These are phyloP conservation scores for Isatis lusitanica DNA, from an alignment of 441 rosid genomes.

Conservation along the genomic window DNA sequence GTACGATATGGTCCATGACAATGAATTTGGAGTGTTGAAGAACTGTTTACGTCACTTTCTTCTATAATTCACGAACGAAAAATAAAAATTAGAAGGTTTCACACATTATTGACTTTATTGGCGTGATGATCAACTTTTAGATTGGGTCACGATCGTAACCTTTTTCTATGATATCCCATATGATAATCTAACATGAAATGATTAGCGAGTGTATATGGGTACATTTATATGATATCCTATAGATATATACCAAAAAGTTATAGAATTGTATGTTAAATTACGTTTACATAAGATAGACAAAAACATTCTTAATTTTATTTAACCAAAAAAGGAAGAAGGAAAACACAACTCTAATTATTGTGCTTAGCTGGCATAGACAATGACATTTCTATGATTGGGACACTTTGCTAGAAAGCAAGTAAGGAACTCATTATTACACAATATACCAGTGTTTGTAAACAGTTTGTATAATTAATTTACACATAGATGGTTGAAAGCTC, in stretches of 20 bases:
- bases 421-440: neutral
- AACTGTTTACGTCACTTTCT: conserved; percentile 13
- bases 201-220: conserved; percentile 26
- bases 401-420: conserved; percentile 13
- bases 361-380: conserved; percentile 15
- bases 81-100: neutral
- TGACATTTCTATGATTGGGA: conserved; percentile 23
- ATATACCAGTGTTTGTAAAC: neutral
- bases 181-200: conserved; percentile 28
- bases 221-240: neutral
- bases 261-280: conserved; percentile 3
- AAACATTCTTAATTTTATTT: neutral
- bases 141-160: conserved; percentile 30
- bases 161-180: neutral
- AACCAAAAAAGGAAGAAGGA: neutral
- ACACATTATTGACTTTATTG: conserved; percentile 7
- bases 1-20: conserved; percentile 5
- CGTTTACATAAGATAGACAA: neutral
- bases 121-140: conserved; percentile 35
- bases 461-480: neutral
- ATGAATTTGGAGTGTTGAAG: conserved; percentile 2
- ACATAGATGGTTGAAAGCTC: neutral
- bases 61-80: conserved; percentile 3
- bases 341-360: neutral
- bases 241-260: neutral